Base-by-base conservation (phyloP, 257 asterid species). In the Petunia axillaris region DNA sequence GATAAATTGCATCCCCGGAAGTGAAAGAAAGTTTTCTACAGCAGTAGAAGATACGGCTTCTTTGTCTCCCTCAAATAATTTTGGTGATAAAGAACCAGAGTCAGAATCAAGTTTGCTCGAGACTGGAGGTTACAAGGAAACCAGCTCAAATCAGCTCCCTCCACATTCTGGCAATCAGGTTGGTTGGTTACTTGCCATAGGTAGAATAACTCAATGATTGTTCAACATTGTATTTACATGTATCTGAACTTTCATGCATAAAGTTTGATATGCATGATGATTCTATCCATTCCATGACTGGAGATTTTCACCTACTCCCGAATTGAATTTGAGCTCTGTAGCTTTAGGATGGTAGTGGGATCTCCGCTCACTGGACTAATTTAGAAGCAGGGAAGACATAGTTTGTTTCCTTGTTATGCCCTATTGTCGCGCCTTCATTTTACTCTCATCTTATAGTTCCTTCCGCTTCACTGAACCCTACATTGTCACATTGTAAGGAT, bases 81-180 rank as follows among this genome's bases (percentile, higher is more conserved):
- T 67, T 79, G 65, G 59, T 78, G 46, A 52, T 65, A 77, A 81
- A 76, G 75, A 65, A 52, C 52, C 76, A n/a, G 80, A 57, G 6
- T 41, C 80, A 4, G 48, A 71, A 62, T 40, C 84, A 48, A 64
- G 78, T 67, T 81, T 68, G 76, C 74, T 59, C 38, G 73, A 70
- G 57, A 82, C 83, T 11, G 67, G 67, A 50, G 65, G 75, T 46
- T 37, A 35, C 64, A 71, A 67, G 43, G 87, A 87, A 68, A 13
- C 77, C 53, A 81, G 50, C 15, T 64, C 66, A 59, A 41, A 55
- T 59, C 52, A 25, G 7, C 57, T 15, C 75, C 68, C 79, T 38
- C 41, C 11, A 59, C 81, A 79, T 46, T 58, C 80, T 54, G 65
- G 64, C 14, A 46, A 78, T 78, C 78, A 88, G 87, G 88, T 86